Base-by-base conservation (phyloP, 2,329 filamentous ascomycete species). In the Bipolaris bicolor region DNA sequence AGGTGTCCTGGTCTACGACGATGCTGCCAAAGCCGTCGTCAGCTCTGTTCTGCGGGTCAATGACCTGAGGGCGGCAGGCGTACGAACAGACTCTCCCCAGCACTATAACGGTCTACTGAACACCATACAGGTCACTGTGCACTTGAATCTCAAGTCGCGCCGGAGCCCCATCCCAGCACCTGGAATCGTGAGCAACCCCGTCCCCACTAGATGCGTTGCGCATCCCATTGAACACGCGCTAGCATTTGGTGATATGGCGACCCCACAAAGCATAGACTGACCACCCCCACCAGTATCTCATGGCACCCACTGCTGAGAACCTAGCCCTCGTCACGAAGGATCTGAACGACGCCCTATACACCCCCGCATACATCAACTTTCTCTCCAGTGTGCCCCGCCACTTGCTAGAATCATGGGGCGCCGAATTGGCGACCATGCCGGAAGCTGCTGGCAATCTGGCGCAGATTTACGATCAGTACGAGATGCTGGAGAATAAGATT, bases 21-120 rank as follows among this genome's bases (percentile, higher is more conserved):
- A 89, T 67, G 95, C 94, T 46, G 86, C 93, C 75, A 93, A 98
- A 34, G 46, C 46, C 84, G 91, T 99, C 57, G 97, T 99, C 71
- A 97, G 92, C 80, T 97, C 93, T 71, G 93, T 99, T 2, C 82
- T 99, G 63, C 86, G 93, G 57, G 95, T 99, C 62, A 97, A 92
- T 72, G 95, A 99, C 78, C 81, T 99, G 73, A 85, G 96, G 62
- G 86, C 90, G 60, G 92, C 95, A 86, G 95, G 96, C n/a, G 90
- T 69, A 68, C 22, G 47, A 7, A 49, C 15, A 18, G 40, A 24
- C 49, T 34, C 43, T 45, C 52, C 3, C 2, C 33, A 22, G 9
- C 36, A 36, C 37, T 31, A 13, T 47, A 40, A 18, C 18, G 44
- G 41, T 18, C 47, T 63, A 56, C 67, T 98, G 52, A 98, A 92